Evolutionary conservation across 2,329 filamentous ascomycete genomes (phyloP), one percentile per base, ranked within the genome.

Genomic region (Acrocalymma vagum): DNA sequence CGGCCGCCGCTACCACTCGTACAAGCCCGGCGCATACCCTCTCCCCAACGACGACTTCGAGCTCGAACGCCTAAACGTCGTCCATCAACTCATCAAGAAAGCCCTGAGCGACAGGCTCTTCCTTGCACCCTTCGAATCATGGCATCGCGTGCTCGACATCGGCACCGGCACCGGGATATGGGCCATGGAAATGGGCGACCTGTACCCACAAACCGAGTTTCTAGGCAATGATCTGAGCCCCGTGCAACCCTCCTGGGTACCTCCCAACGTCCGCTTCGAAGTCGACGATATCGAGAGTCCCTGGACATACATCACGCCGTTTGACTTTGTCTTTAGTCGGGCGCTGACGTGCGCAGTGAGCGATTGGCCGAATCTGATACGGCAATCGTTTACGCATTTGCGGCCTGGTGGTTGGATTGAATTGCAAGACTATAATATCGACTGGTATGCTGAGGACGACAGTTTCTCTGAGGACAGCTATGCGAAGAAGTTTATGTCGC

Each of bases 271-370:
- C 30, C 53, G 45, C 21, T 72, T 72, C 50, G 65, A 72, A 37
- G 62, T 72, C 31, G 69, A 72, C 38, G 67, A 72, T 35, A 50
- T 67, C 10, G 67, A 72, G 28, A 55, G 65, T 6, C 62, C 69
- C 18, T 72, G 69, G 69, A 51, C 55, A 2, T 65, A 63, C 24
- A 65, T 72, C 4, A 37, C 41, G 1, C 55, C 59, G 32, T 67
- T 65, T 38, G 62, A 69, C 41, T 62, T 56, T 16, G 54, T 69
- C 32, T 63, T 67, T 40, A 41, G 51, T 25, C 58, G 63, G 16
- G 62, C 65, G 31, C 42, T 69, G 16, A 58, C 59, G 44, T 65
- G 60, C 9, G 52, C 56, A 9, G 55, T 68, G 7, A 41, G 53
- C 15, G 58, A 66, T 42, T 69, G 63, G 60, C 59, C 60, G 1